Percentiles rank a stretch among this genome's conserved stretches.
These are phyloP conservation scores for Yamadazyma ubonensis DNA, from an alignment of 805 yeast genomes.

Conservation along the genomic window DNA sequence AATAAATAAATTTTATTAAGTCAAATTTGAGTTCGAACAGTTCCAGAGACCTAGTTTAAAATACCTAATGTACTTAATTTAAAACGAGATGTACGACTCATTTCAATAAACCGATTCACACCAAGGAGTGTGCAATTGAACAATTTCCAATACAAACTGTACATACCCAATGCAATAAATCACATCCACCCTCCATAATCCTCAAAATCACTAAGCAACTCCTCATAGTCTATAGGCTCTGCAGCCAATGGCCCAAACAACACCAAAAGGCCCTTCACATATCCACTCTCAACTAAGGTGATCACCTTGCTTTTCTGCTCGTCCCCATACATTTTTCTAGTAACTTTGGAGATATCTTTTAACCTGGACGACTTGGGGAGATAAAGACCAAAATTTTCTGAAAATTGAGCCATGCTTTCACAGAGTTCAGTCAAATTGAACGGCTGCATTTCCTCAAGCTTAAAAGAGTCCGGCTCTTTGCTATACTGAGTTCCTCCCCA, in stretches of 20 bases:
- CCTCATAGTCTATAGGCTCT: background rate
- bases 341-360: constrained; percentile 48
- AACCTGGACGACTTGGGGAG: constrained; percentile 62
- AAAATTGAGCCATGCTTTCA: constrained; percentile 37
- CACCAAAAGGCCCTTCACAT: constrained; percentile 54
- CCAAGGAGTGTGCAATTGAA: too few species aligned
- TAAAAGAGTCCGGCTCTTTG: constrained; percentile 37
- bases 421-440: constrained; percentile 47
- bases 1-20: too few species aligned
- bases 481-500: constrained; percentile 81
- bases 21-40: too few species aligned
- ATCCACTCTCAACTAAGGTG: constrained; percentile 40
- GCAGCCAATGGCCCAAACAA: constrained; percentile 50
- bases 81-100: too few species aligned
- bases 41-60: too few species aligned
- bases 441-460: constrained; percentile 48
- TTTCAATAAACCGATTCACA: too few species aligned
- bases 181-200: background rate
- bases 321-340: constrained; percentile 46
- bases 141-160: too few species aligned
- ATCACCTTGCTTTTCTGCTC: constrained; percentile 46
- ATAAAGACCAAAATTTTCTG: constrained; percentile 55
- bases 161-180: too few species aligned
- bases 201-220: background rate
- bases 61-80: too few species aligned